These are phyloP conservation scores for Linnemannia hyalina DNA, from an alignment of 192 early-diverging fungal genomes.

Conservation along the genomic window DNA sequence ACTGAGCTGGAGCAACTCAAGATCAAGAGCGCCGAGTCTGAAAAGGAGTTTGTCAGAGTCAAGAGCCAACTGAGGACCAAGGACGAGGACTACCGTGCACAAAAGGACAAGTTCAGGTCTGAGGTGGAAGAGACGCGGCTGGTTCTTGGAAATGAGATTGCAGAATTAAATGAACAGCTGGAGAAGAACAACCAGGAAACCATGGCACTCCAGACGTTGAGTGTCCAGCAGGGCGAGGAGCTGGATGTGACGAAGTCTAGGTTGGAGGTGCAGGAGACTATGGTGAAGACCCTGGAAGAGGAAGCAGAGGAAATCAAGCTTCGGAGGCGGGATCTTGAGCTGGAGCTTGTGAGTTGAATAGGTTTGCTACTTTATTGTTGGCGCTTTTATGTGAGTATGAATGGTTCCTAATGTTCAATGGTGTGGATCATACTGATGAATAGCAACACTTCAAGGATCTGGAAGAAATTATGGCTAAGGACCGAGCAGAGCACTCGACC, in stretches of 20 bases:
- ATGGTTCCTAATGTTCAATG: neutral
- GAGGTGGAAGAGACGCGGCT: slow-evolving; percentile 34
- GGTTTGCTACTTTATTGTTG: neutral
- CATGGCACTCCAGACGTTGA: neutral
- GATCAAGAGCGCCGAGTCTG: slow-evolving; percentile 9
- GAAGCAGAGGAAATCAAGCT: neutral
- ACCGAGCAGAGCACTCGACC: slow-evolving; percentile 31
- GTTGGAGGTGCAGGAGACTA: neutral
- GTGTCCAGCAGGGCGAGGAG: neutral
- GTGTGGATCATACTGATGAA: neutral
- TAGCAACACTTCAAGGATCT: slow-evolving; percentile 55
- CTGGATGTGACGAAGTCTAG: neutral
- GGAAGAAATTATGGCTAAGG: slow-evolving; percentile 51
- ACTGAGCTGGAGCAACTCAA: slow-evolving; percentile 29
- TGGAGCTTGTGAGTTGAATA: slow-evolving; percentile 32
- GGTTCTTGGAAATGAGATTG: slow-evolving; percentile 45
- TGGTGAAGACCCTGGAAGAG: neutral
- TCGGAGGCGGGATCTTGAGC: slow-evolving; percentile 10
- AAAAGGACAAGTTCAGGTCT: slow-evolving; percentile 9
- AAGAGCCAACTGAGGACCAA: slow-evolving; percentile 12
- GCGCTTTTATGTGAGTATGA: neutral
- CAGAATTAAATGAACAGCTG: slow-evolving; percentile 4
- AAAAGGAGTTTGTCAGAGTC: slow-evolving; percentile 1
- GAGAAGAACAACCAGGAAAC: neutral
- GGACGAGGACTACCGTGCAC: slow-evolving; percentile 19